These are phyloP conservation scores for Malbranchea cinnamomea DNA, from an alignment of 2,329 filamentous ascomycete species.

Conservation along the genomic window DNA sequence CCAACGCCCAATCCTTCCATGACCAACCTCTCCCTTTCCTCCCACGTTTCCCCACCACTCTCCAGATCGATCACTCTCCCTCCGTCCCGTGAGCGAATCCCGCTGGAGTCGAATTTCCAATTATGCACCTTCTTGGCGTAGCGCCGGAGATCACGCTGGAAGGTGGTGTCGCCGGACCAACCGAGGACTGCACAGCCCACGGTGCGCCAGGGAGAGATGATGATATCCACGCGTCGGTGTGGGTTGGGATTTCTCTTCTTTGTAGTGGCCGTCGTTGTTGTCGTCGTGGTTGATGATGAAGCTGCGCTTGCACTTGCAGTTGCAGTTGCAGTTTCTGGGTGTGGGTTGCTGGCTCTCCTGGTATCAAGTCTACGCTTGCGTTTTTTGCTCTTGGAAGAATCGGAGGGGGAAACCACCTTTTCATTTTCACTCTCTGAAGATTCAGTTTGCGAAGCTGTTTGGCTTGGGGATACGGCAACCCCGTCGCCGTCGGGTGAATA, in stretches of 20 bases:
- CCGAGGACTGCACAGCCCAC: conserved; percentile 76
- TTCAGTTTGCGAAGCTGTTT: too few relatives aligned
- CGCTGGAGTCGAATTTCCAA: conserved; percentile 86
- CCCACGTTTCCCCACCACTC: conserved; percentile 37
- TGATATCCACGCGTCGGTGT: conserved; percentile 82
- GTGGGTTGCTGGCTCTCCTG: neutral
- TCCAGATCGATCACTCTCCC: conserved; percentile 55
- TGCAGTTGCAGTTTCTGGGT: conserved; percentile 1
- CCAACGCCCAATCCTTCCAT: conserved; percentile 61
- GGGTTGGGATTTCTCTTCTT: conserved; percentile 49
- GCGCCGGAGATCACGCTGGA: conserved; percentile 68
- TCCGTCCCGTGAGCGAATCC: conserved; percentile 54
- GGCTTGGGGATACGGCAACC: too few relatives aligned
- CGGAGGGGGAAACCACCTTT: neutral
- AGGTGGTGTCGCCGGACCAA: conserved; percentile 81
- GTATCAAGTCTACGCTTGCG: neutral
- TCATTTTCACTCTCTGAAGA: too few relatives aligned
- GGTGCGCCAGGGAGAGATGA: conserved; percentile 76
- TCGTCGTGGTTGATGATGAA: too few relatives aligned
- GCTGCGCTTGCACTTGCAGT: too few relatives aligned
- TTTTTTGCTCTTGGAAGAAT: neutral
- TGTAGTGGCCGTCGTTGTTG: conserved; percentile 8
- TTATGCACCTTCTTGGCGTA: conserved; percentile 59
- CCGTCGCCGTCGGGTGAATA: too few relatives aligned
- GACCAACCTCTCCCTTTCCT: conserved; percentile 63